Evolutionary conservation across 164 flowering plant genomes (phyloP).

Genomic region (Macadamia tetraphylla): DNA sequence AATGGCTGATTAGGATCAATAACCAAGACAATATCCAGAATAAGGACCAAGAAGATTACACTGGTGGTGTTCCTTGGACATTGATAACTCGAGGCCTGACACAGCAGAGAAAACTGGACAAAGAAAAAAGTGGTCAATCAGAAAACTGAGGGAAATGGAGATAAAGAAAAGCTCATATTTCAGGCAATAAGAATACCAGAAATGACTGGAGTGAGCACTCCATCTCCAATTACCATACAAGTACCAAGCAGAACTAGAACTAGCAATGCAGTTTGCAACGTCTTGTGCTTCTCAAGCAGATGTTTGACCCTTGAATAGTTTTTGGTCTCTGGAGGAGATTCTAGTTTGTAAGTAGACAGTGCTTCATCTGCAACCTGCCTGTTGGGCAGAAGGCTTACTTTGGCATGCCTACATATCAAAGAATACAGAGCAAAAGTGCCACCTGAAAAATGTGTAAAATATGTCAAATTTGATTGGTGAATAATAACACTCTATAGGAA

Average conservation of each 20-base stretch:
- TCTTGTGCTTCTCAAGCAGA: constrained; percentile 68
- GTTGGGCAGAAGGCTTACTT: constrained; percentile 51
- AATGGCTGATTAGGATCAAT: neutral
- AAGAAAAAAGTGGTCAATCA: neutral
- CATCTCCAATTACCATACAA: constrained; percentile 83
- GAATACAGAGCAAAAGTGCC: constrained; percentile 63
- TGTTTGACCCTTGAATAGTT: constrained; percentile 44
- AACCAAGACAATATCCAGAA: neutral
- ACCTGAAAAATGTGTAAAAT: constrained; percentile 27
- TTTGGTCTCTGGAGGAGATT: constrained; percentile 48
- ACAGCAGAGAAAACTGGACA: constrained; percentile 22
- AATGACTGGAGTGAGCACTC: constrained; percentile 23
- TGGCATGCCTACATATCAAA: constrained; percentile 49
- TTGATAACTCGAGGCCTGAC: constrained; percentile 26
- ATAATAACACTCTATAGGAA: neutral
- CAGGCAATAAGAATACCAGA: constrained; percentile 30
- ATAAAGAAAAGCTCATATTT: neutral
- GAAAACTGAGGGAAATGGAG: neutral
- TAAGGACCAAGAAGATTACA: constrained; percentile 43
- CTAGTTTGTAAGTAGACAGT: constrained; percentile 51
- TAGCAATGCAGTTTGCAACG: constrained; percentile 68
- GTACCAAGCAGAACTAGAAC: constrained; percentile 82
- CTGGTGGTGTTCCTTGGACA: constrained; percentile 74
- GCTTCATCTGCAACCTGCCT: constrained; percentile 74
- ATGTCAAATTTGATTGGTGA: neutral